A percentile compares a stretch with the other conserved stretches of the same genome.
These are phyloP conservation scores for Miamiensis avidus DNA, from an alignment of 169 alveolate genomes.

Conservation along the genomic window DNA sequence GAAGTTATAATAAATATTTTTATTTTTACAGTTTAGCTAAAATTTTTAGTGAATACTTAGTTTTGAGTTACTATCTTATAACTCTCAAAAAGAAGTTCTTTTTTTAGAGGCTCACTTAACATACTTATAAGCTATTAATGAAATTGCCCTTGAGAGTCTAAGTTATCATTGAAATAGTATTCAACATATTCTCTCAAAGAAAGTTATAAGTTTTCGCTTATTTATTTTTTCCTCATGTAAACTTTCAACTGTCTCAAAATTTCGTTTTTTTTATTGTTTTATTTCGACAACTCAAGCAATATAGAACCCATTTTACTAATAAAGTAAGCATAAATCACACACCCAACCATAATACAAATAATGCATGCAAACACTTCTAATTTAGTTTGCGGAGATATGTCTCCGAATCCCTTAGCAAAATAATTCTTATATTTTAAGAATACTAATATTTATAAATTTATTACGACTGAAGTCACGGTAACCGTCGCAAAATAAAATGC, in stretches of 20 bases:
- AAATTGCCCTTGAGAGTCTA: not conserved
- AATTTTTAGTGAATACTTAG: not conserved
- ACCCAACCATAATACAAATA: not conserved
- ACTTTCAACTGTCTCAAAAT: not conserved
- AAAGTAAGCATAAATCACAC: not conserved
- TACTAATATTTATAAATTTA: too few species aligned
- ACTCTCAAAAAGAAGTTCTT: not conserved
- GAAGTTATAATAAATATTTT: too few species aligned
- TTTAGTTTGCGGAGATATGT: not conserved
- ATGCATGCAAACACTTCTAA: not conserved
- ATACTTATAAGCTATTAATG: not conserved
- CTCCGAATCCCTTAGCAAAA: not conserved
- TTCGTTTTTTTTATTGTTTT: not conserved
- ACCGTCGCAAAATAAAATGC: not conserved
- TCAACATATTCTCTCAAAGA: not conserved
- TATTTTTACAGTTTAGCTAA: not conserved
- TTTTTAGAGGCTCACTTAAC: not conserved
- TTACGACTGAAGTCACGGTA: not conserved
- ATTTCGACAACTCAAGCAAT: not conserved
- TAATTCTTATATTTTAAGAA: too few species aligned
- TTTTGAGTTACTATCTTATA: not conserved
- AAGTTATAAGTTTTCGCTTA: not conserved
- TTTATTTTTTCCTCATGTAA: not conserved
- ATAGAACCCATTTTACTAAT: not conserved
- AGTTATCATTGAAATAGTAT: not conserved